These are phyloP conservation scores for Xerophyta viscosa DNA, from an alignment of 106 monocot species.

Conservation along the genomic window DNA sequence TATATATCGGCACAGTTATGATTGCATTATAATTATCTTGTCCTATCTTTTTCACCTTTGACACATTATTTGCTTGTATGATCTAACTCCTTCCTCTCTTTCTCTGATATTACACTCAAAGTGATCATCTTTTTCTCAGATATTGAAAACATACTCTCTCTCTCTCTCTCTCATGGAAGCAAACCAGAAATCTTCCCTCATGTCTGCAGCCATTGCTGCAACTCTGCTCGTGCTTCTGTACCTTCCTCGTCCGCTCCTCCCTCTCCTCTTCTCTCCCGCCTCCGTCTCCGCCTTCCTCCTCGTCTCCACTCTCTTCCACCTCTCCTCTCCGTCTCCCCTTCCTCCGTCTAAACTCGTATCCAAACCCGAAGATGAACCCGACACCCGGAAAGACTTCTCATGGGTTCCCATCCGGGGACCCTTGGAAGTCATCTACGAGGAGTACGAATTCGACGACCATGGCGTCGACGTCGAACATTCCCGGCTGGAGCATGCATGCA, in stretches of 20 bases:
- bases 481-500: too few species aligned
- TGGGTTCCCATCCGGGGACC: constrained; percentile 17
- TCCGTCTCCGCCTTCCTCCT: constrained; percentile 38
- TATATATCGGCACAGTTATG: too few species aligned
- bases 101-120: too few species aligned
- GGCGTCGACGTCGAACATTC: constrained; percentile 3
- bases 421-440: constrained; percentile 56
- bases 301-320: constrained; percentile 34
- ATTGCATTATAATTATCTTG: too few species aligned
- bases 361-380: background rate
- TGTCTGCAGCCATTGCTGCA: constrained; percentile 17
- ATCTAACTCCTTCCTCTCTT: too few species aligned
- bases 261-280: constrained; percentile 39
- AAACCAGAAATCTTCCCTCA: constrained; percentile 12
- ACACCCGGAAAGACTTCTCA: constrained; percentile 3
- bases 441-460: constrained; percentile 15
- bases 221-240: constrained; percentile 38
- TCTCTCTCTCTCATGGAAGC: too few species aligned
- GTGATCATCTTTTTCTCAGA: too few species aligned
- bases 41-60: too few species aligned
- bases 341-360: too few species aligned
- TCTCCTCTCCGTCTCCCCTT: background rate
- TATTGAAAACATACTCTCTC: too few species aligned
- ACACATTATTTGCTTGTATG: too few species aligned
- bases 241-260: constrained; percentile 27